Evolutionary conservation across 148 eudicot species (phyloP), one percentile per base, ranked within the genome.

Genomic region (Amaranthus cruentus): DNA sequence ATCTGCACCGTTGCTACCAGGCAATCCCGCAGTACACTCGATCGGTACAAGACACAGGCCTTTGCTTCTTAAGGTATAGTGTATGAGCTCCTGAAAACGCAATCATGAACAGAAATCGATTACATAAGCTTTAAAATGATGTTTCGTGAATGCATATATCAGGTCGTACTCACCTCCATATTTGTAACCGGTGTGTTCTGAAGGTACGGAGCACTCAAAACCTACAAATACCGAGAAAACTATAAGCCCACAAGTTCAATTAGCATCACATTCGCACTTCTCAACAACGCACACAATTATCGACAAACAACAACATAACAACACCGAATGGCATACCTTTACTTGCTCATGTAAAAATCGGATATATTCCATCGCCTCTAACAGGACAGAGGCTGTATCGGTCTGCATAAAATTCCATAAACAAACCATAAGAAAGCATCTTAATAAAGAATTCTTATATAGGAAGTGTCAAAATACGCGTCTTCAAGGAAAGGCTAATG

Each of bases 321-420:
- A 15, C 61, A 43, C 58, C 15, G 50, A 68, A 71, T 71, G 65
- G 15, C 77, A 55, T 63, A 93, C 98, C 95, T 93, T 87, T 64
- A 93, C 90, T 87, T 93, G 98, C 64, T 93, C 98, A 4, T 93
- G 97, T 54, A 93, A 90, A 77, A 93, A 93, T 14, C 72, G 69
- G 75, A 93, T 89, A 76, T 93, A 93, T 6, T 89, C 97, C 85
- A 88, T 82, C 21, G 98, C 92, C 69, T 91, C 97, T 11, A 81
- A 67, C 64, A 93, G 90, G 69, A 93, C 98, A 42, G 98, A 93
- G 61, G 98, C 98, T 7, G 98, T 93, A 81, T 93, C 98, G 6
- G 97, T 91, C 98, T 93, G 97, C 84, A 90, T 55, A 51, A 38
- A 38, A 79, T 58, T 67, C 66, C 58, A 75, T 11, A 51, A 15